phyloP scores from a whole-genome alignment of 2,329 filamentous ascomycete genomes.

The Monilinia vaccinii-corymbosi region DNA sequence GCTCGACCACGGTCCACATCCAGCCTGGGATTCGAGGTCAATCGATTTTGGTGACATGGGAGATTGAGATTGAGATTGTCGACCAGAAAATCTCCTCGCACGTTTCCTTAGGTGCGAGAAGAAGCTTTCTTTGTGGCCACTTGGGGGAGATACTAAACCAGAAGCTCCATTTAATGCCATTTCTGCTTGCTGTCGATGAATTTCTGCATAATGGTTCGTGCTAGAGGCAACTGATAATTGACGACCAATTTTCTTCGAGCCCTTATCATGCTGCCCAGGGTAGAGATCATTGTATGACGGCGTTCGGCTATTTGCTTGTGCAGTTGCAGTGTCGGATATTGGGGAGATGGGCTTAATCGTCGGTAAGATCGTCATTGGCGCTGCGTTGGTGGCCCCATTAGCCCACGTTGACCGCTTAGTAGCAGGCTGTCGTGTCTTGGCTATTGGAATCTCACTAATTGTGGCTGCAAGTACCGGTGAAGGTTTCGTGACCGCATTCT shows the following conservation, averaged over 20 bases:
- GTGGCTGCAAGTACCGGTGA: slow-evolving; percentile 36
- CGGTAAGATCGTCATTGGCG: slow-evolving; percentile 91
- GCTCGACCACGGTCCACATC: slow-evolving; percentile 80
- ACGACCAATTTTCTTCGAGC: slow-evolving; percentile 83
- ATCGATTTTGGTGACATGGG: slow-evolving; percentile 72
- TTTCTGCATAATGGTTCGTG: slow-evolving; percentile 85
- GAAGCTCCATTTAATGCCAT: slow-evolving; percentile 71
- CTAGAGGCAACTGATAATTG: slow-evolving; percentile 88
- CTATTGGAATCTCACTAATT: slow-evolving; percentile 33
- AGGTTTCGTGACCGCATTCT: slow-evolving; percentile 37
- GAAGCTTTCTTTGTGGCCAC: slow-evolving; percentile 86
- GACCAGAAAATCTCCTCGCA: slow-evolving; percentile 82
- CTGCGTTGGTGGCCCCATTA: slow-evolving; percentile 68
- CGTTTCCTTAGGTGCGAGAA: slow-evolving; percentile 95
- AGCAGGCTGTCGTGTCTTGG: slow-evolving; percentile 41
- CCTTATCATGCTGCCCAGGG: slow-evolving; percentile 47
- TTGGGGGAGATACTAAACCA: slow-evolving; percentile 66
- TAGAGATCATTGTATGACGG: slow-evolving; percentile 44
- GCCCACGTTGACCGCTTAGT: slow-evolving; percentile 90
- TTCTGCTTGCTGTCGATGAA: slow-evolving; percentile 86
- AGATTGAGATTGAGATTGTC: slow-evolving; percentile 64
- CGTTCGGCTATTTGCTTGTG: slow-evolving; percentile 66
- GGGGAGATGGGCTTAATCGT: slow-evolving; percentile 92
- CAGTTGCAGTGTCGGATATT: slow-evolving; percentile 87
- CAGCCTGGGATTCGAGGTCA: slow-evolving; percentile 86